These are phyloP conservation scores for Emmonsiellopsis sp. DNA, from an alignment of 2,329 filamentous ascomycete genomes.

Conservation along the genomic window DNA sequence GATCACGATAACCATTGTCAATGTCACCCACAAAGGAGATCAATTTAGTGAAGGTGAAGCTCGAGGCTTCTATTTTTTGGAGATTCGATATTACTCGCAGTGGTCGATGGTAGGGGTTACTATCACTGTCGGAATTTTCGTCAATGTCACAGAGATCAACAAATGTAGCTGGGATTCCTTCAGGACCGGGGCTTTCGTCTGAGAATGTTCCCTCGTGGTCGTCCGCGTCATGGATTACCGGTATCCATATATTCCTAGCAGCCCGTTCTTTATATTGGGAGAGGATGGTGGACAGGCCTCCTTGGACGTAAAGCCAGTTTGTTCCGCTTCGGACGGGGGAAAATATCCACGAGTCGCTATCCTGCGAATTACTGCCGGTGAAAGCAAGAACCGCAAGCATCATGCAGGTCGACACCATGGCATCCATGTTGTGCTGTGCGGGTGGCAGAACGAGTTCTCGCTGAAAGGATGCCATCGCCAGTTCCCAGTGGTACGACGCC, in stretches of 20 bases:
- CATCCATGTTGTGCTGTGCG: conserved; percentile 15
- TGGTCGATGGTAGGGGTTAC: conserved; percentile 18
- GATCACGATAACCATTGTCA: conserved; percentile 16
- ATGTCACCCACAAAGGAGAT: conserved; percentile 20
- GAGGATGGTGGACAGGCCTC: conserved; percentile 18
- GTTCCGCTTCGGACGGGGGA: conserved; percentile 13
- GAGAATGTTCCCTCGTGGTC: conserved; percentile 12
- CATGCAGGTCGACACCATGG: conserved; percentile 23
- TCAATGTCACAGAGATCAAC: conserved; percentile 22
- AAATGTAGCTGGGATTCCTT: conserved; percentile 16
- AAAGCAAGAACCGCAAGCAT: conserved; percentile 20
- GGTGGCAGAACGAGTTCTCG: conserved; percentile 14
- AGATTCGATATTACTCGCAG: conserved; percentile 14
- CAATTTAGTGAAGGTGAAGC: conserved; percentile 15
- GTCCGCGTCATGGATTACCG: conserved; percentile 12
- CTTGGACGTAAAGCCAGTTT: conserved; percentile 24
- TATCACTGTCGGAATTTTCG: conserved; percentile 13
- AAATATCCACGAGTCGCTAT: conserved; percentile 22
- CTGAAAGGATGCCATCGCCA: conserved; percentile 19
- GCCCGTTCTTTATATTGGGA: conserved; percentile 10
- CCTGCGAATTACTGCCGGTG: conserved; percentile 15
- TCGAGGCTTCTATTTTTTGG: conserved; percentile 13
- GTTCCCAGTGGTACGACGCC: conserved; percentile 22
- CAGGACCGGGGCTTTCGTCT: conserved; percentile 13
- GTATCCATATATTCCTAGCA: conserved; percentile 18